Base-by-base conservation (phyloP, 129 eudicot species). In the Scalesia atractyloides region DNA sequence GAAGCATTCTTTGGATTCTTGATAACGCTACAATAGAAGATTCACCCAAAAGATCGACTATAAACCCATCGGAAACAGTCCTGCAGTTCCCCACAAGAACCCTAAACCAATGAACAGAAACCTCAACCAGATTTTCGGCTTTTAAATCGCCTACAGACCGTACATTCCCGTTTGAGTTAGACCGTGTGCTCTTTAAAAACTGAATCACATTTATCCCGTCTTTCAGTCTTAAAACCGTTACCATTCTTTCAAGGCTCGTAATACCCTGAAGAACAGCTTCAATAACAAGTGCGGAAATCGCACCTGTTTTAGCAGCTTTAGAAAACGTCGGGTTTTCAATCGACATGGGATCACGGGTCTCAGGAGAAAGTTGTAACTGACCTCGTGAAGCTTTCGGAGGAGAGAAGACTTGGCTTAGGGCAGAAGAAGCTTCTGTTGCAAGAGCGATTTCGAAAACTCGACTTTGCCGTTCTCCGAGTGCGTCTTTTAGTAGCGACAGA, bases 401-500 rank as follows among this genome's bases (percentile, higher is more conserved):
- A 47, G 84, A 64, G 66, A 83, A 81, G 67, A 81, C 86, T 81
- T 87, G 97, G 58, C 84, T 52, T 68, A 95, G 85, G 44, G 94
- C 91, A 22, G 94, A 83, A 39, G 99, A 86, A 67, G 96, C 93
- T 86, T 95, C 99, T 5, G 94, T 83, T 41, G 97, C 99, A 73
- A 95, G 90, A 58, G 99, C 99, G n/a, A 95, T 91, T 75, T 95
- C 99, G 53, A 95, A 95, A 33, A 89, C 97, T 36, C 99, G 96
- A 50, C 96, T 88, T 72, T 95, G 97, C 41, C 97, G 96, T 81
- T 95, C 99, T 52, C 99, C 99, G 14, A 95, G 89, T 10, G 96
- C 95, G 22, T 95, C 99, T 81, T 91, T 95, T 37, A 95, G 87
- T 63, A 95, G 66, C 20, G 86, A 81, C 18, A 95, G 69, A 66